Base-by-base conservation (phyloP, 2,329 filamentous ascomycete genomes). In the Colletotrichum sp. region DNA sequence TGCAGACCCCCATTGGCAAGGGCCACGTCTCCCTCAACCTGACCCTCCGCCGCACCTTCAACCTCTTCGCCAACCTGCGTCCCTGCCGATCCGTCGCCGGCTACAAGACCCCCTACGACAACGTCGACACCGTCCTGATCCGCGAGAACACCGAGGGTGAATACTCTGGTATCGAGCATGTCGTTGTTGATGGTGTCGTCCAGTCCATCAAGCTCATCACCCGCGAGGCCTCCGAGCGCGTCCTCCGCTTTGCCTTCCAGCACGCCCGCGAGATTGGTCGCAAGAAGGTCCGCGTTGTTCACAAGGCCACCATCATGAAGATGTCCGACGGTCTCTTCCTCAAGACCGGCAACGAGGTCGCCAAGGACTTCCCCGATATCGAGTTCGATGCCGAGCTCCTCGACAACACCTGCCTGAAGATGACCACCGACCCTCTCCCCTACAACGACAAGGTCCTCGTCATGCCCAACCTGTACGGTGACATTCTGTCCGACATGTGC, bases 241-340 rank as follows among this genome's bases (percentile, higher is more conserved):
- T 99, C 71, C 92, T 98, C 80, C 94, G 96, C 84, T 99, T 96
- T 86, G 97, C 97, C 82, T 99, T 99, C 93, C 96, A 99, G 89
- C 96, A 99, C 86, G 97, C 97, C 81, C 91, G 97, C 87, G 92
- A 95, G 81, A 94, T 98, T 83, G 96, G 96, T 88, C 95, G 95
- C 90, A 96, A 93, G 85, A 98, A 98, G 94, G 96, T 98, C 83
- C 95, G 96, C 83, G 96, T 96, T 76, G 96, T 98, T 78, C 97
- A 99, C 94, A 99, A 99, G 92, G 97, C 97, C 86, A 98, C 97
- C 84, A 99, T 99, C 90, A 99, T 99, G 97, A 99, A 99, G 93
- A 98, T 98, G 95, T 96, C 94, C 84, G 97, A 99, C 86, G 97
- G 97, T 89, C 95, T 99, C 77, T 99, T 99, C 93, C 92, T 99